Conservation (phyloP, 2,329 filamentous ascomycete species). For the Trichophyton benhamiae region DNA sequence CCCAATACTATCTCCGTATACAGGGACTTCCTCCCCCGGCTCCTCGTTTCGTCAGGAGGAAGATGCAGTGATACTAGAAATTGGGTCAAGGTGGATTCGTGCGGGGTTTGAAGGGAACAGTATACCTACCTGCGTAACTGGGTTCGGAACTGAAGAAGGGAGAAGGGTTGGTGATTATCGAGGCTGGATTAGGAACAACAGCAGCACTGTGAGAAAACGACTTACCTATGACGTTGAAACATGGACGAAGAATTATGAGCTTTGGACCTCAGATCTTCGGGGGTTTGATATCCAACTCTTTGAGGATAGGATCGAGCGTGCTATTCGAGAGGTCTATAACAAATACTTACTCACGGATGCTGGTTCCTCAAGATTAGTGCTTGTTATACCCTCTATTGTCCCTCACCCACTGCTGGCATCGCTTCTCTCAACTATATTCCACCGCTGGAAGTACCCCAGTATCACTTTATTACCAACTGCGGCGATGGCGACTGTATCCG, state of each 20-base stretch:
- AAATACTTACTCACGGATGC: slow-evolving; percentile 53
- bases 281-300: slow-evolving; percentile 65
- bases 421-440: slow-evolving; percentile 66
- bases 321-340: slow-evolving; percentile 67
- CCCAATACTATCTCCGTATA: slow-evolving; percentile 40
- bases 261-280: slow-evolving; percentile 68
- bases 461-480: slow-evolving; percentile 71
- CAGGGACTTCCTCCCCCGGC: slow-evolving; percentile 46
- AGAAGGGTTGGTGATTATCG: slow-evolving; percentile 72
- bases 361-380: slow-evolving; percentile 58
- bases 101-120: slow-evolving; percentile 80
- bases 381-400: slow-evolving; percentile 65
- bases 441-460: slow-evolving; percentile 63
- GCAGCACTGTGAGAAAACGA: slow-evolving; percentile 25
- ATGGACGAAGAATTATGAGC: slow-evolving; percentile 45
- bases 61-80: slow-evolving; percentile 68
- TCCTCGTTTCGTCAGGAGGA: slow-evolving; percentile 58
- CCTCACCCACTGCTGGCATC: slow-evolving; percentile 67
- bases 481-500: slow-evolving; percentile 60
- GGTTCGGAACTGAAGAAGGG: slow-evolving; percentile 63
- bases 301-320: slow-evolving; percentile 74
- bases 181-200: slow-evolving; percentile 49
- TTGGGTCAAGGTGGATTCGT: slow-evolving; percentile 66
- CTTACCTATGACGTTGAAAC: slow-evolving; percentile 21
- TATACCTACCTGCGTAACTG: slow-evolving; percentile 55